Base-by-base conservation (phyloP, 2,329 filamentous ascomycete genomes). In the Monilinia fructicola region DNA sequence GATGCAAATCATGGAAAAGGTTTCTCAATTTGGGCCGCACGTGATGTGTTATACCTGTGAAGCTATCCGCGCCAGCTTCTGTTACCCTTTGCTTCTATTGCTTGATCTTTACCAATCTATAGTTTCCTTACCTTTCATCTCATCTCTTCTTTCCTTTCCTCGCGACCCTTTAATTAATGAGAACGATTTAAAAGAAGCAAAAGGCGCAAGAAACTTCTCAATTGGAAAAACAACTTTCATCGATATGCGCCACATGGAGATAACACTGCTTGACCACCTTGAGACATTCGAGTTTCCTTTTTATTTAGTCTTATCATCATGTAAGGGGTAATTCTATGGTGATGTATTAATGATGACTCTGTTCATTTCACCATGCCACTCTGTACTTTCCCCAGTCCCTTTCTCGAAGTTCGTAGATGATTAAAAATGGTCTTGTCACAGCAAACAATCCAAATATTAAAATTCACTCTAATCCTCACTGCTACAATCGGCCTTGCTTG, bases 391-490 rank as follows among this genome's bases (percentile, higher is more conserved):
- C 5, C 26, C 10, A 31, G 7, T n/a, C 16, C 21, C 14, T 26
- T 38, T 38, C 11, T n/a, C 14, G 23, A 48, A n/a, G 10, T 58
- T 14, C 12, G 23, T 10, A 28, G 28, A 48, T 23, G 18, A 23
- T 23, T 4, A 35, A 61, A 58, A 40, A 66, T 62, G 50, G 42
- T 66, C 31, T 23, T 55, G 28, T 16, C 56, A 26, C 58, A 52
- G 21, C 56, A 52, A 40, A 26, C 56, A 28, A 16, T 4, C 9
- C 64, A 62, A 40, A 1, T 48, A 14, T 54, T 54, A 21, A 66
- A 55, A 44, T 18, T 79, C 23, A 28, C 23, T 38, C 35, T 54
- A 18, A 53, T 63, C n/a, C 26, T 55, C 6, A n/a, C 48, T 38
- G 28, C 35, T 52, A 54, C 40, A 3, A 63, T 62, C 21, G 18